A percentile compares a stretch with the other conserved stretches of the same genome.
Conservation (phyloP, 768 basidiomycete genomes). For the Lepiota venenata region DNA sequence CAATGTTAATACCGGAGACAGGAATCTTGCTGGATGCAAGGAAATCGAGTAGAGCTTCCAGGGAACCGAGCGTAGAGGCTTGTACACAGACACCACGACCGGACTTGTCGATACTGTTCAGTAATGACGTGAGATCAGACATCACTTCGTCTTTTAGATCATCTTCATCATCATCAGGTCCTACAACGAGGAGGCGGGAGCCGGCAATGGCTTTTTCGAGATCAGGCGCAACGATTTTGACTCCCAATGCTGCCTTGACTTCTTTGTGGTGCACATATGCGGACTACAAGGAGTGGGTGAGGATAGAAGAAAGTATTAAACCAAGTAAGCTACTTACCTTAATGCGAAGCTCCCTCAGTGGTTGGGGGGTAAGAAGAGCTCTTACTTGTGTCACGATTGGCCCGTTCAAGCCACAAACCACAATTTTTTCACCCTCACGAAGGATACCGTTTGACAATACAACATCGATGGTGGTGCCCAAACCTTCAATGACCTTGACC, state of each 20-base stretch:
- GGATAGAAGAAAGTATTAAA: slow-evolving; percentile 9
- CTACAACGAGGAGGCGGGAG: slow-evolving; percentile 86
- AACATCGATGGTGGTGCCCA: slow-evolving; percentile 97
- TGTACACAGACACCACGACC: slow-evolving; percentile 98
- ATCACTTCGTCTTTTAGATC: slow-evolving; percentile 93
- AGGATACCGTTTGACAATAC: slow-evolving; percentile 93
- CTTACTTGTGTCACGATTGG: slow-evolving; percentile 95
- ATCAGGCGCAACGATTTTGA: slow-evolving; percentile 93
- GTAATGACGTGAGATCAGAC: slow-evolving; percentile 87
- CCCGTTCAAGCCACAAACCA: slow-evolving; percentile 95
- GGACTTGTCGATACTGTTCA: slow-evolving; percentile 90
- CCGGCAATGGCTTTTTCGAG: slow-evolving; percentile 98
- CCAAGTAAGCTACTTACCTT: slow-evolving; percentile 54
- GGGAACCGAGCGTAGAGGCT: slow-evolving; percentile 93
- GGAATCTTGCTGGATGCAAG: slow-evolving; percentile 94
- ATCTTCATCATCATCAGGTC: slow-evolving; percentile 96
- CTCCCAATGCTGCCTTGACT: slow-evolving; percentile 94
- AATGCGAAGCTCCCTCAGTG: slow-evolving; percentile 90
- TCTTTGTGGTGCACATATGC: slow-evolving; percentile 96
- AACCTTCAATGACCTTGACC: slow-evolving; percentile 97
- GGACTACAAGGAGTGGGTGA: slow-evolving; percentile 51
- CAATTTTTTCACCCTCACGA: slow-evolving; percentile 89
- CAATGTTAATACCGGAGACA: slow-evolving; percentile 96
- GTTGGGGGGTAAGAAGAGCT: slow-evolving; percentile 94
- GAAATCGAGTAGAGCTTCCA: slow-evolving; percentile 97